A percentile compares a stretch with the other conserved stretches of the same genome.
Conservation (phyloP, 2,329 filamentous ascomycete genomes). For the Colletotrichum lindemuthianum region DNA sequence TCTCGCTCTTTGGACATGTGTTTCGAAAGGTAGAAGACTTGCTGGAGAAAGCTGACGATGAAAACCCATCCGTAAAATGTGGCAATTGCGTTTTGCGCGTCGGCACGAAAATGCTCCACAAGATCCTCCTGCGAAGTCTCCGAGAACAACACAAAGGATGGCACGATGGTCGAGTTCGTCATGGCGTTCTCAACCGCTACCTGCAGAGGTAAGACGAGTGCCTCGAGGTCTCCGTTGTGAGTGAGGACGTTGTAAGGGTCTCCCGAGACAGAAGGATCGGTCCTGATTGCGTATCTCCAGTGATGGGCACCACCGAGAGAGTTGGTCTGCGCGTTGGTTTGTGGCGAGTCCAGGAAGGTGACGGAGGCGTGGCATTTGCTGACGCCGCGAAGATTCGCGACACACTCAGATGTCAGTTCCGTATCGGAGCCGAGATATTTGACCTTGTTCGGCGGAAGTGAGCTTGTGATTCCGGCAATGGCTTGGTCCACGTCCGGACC, state of each 20-base stretch:
- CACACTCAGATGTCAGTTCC: conserved; percentile 37
- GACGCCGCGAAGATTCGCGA: conserved; percentile 40
- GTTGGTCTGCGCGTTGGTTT: conserved; percentile 38
- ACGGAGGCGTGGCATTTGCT: conserved; percentile 44
- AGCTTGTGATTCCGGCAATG: not conserved
- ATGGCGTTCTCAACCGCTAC: conserved; percentile 49
- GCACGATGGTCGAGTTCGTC: conserved; percentile 38
- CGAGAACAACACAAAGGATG: conserved; percentile 38
- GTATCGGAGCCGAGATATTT: conserved; percentile 34
- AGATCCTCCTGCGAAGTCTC: conserved; percentile 21
- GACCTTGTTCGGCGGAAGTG: not conserved
- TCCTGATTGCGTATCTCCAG: conserved; percentile 44
- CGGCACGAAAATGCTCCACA: conserved; percentile 2
- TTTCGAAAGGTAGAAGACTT: conserved; percentile 26
- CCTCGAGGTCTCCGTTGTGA: conserved; percentile 39
- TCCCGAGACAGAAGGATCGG: conserved; percentile 42
- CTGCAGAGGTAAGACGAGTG: conserved; percentile 41
- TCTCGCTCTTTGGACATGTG: conserved; percentile 45
- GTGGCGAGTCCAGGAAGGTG: conserved; percentile 43
- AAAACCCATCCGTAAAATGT: conserved; percentile 40
- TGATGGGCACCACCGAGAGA: conserved; percentile 33
- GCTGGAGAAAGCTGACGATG: conserved; percentile 37
- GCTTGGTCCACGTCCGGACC: not conserved
- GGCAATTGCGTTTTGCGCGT: conserved; percentile 31
- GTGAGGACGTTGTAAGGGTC: conserved; percentile 60